A percentile compares a stretch with the other conserved stretches of the same genome.
These are phyloP conservation scores for Paramecium biaurelia DNA, from an alignment of 73 alveolate genomes.

Conservation along the genomic window DNA sequence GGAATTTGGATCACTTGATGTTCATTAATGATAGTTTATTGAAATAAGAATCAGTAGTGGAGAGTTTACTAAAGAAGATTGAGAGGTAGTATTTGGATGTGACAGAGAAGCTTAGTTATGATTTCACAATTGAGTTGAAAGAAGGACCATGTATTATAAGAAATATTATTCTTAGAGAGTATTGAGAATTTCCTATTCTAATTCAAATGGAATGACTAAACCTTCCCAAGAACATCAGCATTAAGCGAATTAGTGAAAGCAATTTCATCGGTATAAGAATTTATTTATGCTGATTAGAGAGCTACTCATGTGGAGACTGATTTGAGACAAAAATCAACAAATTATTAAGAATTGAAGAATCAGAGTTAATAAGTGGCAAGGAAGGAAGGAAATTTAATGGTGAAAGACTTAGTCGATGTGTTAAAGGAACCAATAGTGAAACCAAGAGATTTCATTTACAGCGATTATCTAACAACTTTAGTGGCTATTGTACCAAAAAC, in stretches of 20 bases:
- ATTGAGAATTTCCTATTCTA: not conserved
- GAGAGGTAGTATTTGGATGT: constrained; percentile 64
- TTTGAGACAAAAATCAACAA: constrained; percentile 25
- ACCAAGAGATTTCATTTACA: constrained; percentile 66
- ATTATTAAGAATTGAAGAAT: constrained; percentile 54
- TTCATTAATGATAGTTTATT: constrained; percentile 55
- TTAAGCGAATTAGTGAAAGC: constrained; percentile 47
- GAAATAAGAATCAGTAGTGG: constrained; percentile 54
- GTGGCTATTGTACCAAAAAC: constrained; percentile 66
- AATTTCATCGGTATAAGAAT: constrained; percentile 11
- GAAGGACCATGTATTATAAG: constrained; percentile 27
- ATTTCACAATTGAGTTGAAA: constrained; percentile 42
- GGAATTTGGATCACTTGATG: constrained; percentile 61
- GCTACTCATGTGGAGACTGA: constrained; percentile 58
- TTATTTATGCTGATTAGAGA: constrained; percentile 22
- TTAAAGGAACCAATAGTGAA: constrained; percentile 45
- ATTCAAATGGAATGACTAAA: constrained; percentile 60
- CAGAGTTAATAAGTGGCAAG: constrained; percentile 42
- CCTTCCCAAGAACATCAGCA: constrained; percentile 50
- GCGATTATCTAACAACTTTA: constrained; percentile 67
- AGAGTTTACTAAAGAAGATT: constrained; percentile 52
- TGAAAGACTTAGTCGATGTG: constrained; percentile 75
- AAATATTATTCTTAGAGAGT: not conserved
- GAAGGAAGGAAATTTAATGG: constrained; percentile 69
- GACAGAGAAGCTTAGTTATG: constrained; percentile 56